Base-by-base conservation (phyloP, 2,329 filamentous ascomycete genomes). In the Aspergillus pseudotamarii region DNA sequence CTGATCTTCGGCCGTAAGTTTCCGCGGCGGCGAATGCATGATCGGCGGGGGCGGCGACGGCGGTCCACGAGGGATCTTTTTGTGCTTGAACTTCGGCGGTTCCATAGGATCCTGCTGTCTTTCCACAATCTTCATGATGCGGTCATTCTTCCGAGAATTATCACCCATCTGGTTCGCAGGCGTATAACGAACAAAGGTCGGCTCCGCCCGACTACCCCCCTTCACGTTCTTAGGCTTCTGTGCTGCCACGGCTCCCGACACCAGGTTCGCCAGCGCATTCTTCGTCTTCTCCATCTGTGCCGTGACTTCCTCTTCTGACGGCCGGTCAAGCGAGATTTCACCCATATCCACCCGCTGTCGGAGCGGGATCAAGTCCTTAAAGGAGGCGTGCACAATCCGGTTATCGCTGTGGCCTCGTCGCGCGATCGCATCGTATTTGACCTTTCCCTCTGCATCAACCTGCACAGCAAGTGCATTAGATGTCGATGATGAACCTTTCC, bases 71-170 rank as follows among this genome's bases (percentile, higher is more conserved):
- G 94, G 94, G 62, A 99, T 96, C 81, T 97, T 97, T 84, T 98
- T 98, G 82, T 97, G 93, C 80, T 98, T 98, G 82, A 98, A 97
- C 74, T 97, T 98, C 2, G 95, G 94, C 1, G 95, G 95, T 75
- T 97, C 94, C 90, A 97, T 91, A 0, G 95, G 95, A 79, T 99
- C 95, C 69, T 90, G 86, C 77, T 98, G 94, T 61, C 93, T 86
- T 78, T 97, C 93, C 43, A 97, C 93, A 79, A 99, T 98, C 83
- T 98, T 98, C 88, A 99, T 96, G 68, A 99, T 97, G 16, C 95
- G 89, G 73, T 98, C 94, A 72, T 93, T 92, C 81, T 97, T 96
- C 78, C 89, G 90, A 45, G 87, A 88, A 28, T 83, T 87, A 76
- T 93, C 92, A 14, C 95, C 95, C 93, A 99, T 97, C 81, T 99